Base-by-base conservation (phyloP, 2,329 filamentous ascomycete species). In the Colletotrichum sp. region DNA sequence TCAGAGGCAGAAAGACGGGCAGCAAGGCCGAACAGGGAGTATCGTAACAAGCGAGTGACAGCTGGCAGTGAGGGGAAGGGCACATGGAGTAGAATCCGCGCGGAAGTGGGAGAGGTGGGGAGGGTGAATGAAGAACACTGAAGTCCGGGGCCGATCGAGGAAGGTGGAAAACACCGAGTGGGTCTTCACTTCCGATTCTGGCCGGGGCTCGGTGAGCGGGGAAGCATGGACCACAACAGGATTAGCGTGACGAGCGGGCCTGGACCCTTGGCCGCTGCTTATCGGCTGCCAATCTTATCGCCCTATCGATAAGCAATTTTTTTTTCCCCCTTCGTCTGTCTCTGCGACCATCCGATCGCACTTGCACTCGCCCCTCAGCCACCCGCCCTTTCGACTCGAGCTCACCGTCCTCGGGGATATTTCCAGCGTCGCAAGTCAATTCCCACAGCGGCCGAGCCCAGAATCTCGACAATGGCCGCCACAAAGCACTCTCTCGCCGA, bases 401-500 rank as follows among this genome's bases (percentile, higher is more conserved):
- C 25, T 48, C 44, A 57, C 44, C 68, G 52, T 61, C 48, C 9
- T 34, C 34, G 28, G 70, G 44, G 28, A 59, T 32, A 36, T 28
- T 12, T 12, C 3, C 12, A 65, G 57, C 44, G 60, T 72, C 63
- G 15, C 32, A 63, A 63, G 59, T 63, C 61, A 64, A 44, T 44
- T 39, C n/a, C 34, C 60, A 15, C 27, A 25, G 44, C 34, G 16
- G 34, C 39, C 28, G 8, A 30, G 6, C 11, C 39, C 39, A 22
- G 32, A 22, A 44, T 44, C 34, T 6, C 30, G 16, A 52, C 27
- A 70, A 87, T 87, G 85, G 84, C 85, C 61, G 85, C 85, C 19
- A 85, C 84, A 25, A 87, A 87, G 79, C 85, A 85, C 76, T 76
- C 79, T 22, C 82, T 85, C 78, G 81, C 81, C 36, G 73, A 73